Percentiles rank a stretch among this genome's conserved stretches.
Conservation (phyloP, 2,329 filamentous ascomycete species). For the Ceratocystis cubensis region DNA sequence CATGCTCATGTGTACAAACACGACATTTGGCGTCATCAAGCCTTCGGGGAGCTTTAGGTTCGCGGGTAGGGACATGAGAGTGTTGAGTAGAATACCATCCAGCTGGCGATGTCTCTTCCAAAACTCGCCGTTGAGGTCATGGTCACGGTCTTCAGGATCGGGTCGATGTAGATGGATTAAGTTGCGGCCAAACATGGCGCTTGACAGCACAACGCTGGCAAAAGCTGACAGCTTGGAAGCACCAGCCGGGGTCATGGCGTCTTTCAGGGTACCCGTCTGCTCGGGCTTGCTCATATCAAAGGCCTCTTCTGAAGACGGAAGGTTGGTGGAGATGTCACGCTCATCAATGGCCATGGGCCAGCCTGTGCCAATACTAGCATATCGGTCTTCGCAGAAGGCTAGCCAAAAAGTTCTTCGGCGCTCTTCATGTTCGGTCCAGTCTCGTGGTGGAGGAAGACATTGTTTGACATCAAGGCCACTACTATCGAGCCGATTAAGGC, state of each 20-base stretch:
- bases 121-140: constrained; percentile 83
- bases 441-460: constrained; percentile 69
- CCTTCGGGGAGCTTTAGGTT: constrained; percentile 68
- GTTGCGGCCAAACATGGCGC: constrained; percentile 83
- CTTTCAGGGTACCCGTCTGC: constrained; percentile 54
- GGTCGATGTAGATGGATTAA: constrained; percentile 83
- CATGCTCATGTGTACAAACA: constrained; percentile 94
- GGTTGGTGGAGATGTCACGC: constrained; percentile 72
- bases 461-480: constrained; percentile 80
- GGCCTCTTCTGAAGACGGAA: constrained; percentile 73
- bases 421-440: constrained; percentile 92
- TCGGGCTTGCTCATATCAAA: constrained; percentile 70
- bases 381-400: constrained; percentile 79
- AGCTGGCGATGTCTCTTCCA: constrained; percentile 87
- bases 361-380: constrained; percentile 88
- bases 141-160: constrained; percentile 64
- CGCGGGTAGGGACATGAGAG: constrained; percentile 67
- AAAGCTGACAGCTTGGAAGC: constrained; percentile 63
- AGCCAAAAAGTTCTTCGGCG: constrained; percentile 89
- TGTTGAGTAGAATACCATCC: constrained; percentile 83
- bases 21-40: constrained; percentile 65
- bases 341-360: constrained; percentile 96
- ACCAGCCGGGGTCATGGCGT: constrained; percentile 59
- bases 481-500: constrained; percentile 76
- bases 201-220: constrained; percentile 69